Evolutionary conservation across 306 rosid genomes (phyloP), one percentile per base, ranked within the genome.

Genomic region (Gleditsia sinensis): DNA sequence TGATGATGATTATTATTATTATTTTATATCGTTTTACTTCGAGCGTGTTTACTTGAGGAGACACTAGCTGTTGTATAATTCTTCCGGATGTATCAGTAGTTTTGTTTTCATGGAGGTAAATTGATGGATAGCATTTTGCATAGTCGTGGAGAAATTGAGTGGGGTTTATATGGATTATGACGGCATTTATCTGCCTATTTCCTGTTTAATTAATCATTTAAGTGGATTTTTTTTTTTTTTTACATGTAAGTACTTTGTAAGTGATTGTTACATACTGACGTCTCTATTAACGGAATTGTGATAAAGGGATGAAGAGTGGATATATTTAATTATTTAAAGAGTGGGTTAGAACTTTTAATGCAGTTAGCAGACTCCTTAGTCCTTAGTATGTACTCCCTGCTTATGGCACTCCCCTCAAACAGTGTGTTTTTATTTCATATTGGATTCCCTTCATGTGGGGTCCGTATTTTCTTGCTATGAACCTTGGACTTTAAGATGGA

Each of bases 141-240:
- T 36, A 37, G 37, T 19, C 24, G 13, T 9, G 67, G 28, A 34
- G 54, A 48, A 82, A 34, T 77, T 67, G 79, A 45, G 36, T 73
- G 71, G 74, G 60, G 61, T 46, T 39, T 69, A 21, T 74, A 9
- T 55, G 7, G 54, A 51, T 68, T 68, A 13, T 51, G 14, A 40
- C 14, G 40, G 37, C n/a, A 55, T 72, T 64, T 50, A 10, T 51
- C 21, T 45, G 9, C 16, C 14, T 13, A 12, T 9, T 34, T n/a
- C 42, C 63, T 37, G 56, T 69, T 69, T 59, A 60, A 50, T 67
- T 72, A 34, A 42, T 56, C 42, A 39, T 23, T 71, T 53, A 48
- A 27, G 1, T 56, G 20, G 24, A 14, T 49, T 36, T n/a, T n/a
- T n/a, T n/a, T n/a, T n/a, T n/a, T n/a, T n/a, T n/a, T 58, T 36